Conservation (phyloP, 106 monocot genomes). For the Allium cepa region DNA sequence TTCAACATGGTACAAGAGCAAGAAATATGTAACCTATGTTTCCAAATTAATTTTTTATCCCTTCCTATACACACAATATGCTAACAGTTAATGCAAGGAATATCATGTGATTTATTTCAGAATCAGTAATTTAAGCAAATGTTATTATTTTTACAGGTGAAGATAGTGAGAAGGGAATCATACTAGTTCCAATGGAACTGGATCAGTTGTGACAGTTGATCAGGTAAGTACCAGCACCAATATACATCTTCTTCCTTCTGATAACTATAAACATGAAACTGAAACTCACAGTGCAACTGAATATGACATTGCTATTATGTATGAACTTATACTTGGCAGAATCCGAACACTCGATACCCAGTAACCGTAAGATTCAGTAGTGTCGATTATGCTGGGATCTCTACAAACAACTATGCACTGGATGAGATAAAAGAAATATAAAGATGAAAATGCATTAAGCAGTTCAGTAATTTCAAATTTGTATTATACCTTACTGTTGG, state of each 20-base stretch:
- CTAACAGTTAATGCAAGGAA: too few species aligned
- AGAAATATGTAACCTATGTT: too few species aligned
- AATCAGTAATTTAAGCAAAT: too few species aligned
- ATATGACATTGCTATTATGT: neutral
- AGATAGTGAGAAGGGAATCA: conserved; percentile 25
- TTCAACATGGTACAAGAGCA: too few species aligned
- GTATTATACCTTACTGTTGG: conserved; percentile 5
- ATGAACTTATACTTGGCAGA: neutral
- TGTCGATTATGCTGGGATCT: conserved; percentile 36
- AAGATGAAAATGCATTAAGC: neutral
- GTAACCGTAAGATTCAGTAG: conserved; percentile 39
- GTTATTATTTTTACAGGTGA: conserved; percentile 16
- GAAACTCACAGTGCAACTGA: too few species aligned
- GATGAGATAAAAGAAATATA: conserved; percentile 38
- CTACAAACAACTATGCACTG: conserved; percentile 44
- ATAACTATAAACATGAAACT: too few species aligned
- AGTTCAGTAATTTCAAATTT: conserved; percentile 3
- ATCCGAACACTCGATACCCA: conserved; percentile 36
- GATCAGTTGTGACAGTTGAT: conserved; percentile 33
- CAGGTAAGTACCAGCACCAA: conserved; percentile 15
- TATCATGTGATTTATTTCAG: too few species aligned
- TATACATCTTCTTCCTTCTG: too few species aligned
- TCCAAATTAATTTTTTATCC: too few species aligned
- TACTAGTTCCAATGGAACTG: conserved; percentile 26
- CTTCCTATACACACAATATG: too few species aligned